A percentile compares a stretch with the other conserved stretches of the same genome.
Conservation (phyloP, 305 asterid species). For the Plantago coronopus region DNA sequence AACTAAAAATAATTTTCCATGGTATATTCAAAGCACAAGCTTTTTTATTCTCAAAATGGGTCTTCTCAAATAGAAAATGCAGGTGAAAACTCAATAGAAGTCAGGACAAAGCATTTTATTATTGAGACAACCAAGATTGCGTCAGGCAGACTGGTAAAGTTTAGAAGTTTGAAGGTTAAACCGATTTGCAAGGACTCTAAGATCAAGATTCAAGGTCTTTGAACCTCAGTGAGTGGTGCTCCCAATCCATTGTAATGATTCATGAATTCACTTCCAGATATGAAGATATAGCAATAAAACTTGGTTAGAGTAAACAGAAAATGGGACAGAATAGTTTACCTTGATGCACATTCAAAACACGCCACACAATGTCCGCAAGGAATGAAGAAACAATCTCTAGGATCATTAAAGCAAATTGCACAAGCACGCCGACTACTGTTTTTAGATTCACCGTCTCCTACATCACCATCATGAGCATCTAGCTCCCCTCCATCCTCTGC, state of each 20-base stretch:
- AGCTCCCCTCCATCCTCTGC: slow-evolving; percentile 43
- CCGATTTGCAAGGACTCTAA: too few species aligned
- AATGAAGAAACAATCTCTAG: slow-evolving; percentile 70
- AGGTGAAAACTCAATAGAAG: too few species aligned
- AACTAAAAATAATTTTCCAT: too few species aligned
- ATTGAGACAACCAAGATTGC: too few species aligned
- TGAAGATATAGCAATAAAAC: not conserved
- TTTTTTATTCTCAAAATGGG: too few species aligned
- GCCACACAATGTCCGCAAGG: slow-evolving; percentile 90
- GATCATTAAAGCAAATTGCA: slow-evolving; percentile 85
- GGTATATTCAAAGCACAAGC: too few species aligned
- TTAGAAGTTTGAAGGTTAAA: too few species aligned
- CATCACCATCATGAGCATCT: slow-evolving; percentile 26
- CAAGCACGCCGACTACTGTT: slow-evolving; percentile 40
- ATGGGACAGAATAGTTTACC: slow-evolving; percentile 32
- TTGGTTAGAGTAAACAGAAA: slow-evolving; percentile 14
- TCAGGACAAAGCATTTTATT: too few species aligned
- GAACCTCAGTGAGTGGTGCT: too few species aligned
- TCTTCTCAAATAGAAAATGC: too few species aligned
- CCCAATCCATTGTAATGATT: not conserved
- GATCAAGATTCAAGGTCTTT: too few species aligned
- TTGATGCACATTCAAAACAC: slow-evolving; percentile 75
- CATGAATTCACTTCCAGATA: not conserved
- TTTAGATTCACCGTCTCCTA: slow-evolving; percentile 33
- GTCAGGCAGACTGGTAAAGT: too few species aligned